Evolutionary conservation across 768 basidiomycete species (phyloP), one percentile per base, ranked within the genome.

Genomic region (Boletus pseudopeckii): DNA sequence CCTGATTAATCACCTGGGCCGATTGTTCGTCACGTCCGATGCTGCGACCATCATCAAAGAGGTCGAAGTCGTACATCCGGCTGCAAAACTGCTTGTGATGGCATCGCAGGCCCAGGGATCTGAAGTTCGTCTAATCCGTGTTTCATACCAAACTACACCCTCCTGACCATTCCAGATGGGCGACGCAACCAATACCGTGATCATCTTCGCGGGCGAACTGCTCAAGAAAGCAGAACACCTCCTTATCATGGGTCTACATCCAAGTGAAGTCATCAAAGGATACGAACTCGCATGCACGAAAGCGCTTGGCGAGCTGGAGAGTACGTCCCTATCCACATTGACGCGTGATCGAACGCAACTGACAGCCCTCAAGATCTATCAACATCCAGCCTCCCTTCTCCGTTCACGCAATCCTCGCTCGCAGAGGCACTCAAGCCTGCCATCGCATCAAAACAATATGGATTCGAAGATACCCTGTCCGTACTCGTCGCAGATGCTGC

Each of bases 11-110:
- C 96, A 98, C 72, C 79, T 99, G 34, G 94, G 94, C 50, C 81
- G 86, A 71, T 80, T 98, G 37, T 98, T 98, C 73, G 95, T 98
- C 55, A 99, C 97, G 33, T 96, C 93, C 44, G 96, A 99, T 82
- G 96, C 97, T 10, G 97, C 97, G 13, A 98, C 96, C 54, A 98
- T 99, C 72, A 93, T 99, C 65, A 82, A 88, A 59, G 97, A 99
- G 75, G 86, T 98, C 67, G 97, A 99, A 68, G 93, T 99, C 52
- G 93, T 98, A 15, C 97, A 99, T 72, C 97, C 97, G 1, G 97
- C 96, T 6, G 97, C 95, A 32, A 99, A 98, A 69, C 77, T 99
- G n/a, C 75, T 98, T n/a, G 96, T 98, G 14, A 97, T 98, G 93
- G 92, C 94, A 26, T 92, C 90, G 26, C 94, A 98, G 66, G 91